These are phyloP conservation scores for Spiromastix sp. DNA, from an alignment of 2,329 filamentous ascomycete species.

Conservation along the genomic window DNA sequence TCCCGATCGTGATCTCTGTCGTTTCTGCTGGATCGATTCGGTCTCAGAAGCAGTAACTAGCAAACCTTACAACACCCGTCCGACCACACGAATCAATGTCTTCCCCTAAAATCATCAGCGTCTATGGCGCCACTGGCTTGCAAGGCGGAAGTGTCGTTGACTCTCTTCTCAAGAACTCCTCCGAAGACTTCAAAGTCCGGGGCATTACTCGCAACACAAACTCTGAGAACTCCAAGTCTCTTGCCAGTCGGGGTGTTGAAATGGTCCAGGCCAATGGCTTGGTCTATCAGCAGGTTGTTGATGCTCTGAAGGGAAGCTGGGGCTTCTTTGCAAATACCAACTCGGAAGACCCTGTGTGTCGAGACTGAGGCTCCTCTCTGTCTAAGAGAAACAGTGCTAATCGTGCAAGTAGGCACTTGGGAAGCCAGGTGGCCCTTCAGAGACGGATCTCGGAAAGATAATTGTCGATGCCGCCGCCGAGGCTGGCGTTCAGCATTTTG, in stretches of 20 bases:
- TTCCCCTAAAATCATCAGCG: no score
- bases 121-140: conserved; percentile 12
- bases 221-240: conserved; percentile 7
- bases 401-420: neutral
- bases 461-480: conserved; percentile 3
- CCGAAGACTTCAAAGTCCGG: conserved; percentile 12
- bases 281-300: conserved; percentile 1
- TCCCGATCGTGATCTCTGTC: no score
- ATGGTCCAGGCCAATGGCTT: conserved; percentile 14
- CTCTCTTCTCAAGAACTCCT: conserved; percentile 10
- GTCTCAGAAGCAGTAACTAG: no score
- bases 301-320: conserved; percentile 5
- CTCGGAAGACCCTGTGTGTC: conserved; percentile 1
- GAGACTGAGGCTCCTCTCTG: neutral
- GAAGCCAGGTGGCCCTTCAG: conserved; percentile 2
- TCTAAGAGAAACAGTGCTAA: neutral
- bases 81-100: no score
- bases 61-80: no score
- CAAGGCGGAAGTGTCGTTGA: conserved; percentile 10
- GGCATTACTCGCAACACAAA: conserved; percentile 15
- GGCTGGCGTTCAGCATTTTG: conserved; percentile 4
- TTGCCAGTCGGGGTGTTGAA: conserved; percentile 15
- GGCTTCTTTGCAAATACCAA: conserved; percentile 4
- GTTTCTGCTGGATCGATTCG: no score
- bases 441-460: conserved; percentile 3